Base-by-base conservation (phyloP, 148 eudicot genomes). In the Dianthus caryophyllus region DNA sequence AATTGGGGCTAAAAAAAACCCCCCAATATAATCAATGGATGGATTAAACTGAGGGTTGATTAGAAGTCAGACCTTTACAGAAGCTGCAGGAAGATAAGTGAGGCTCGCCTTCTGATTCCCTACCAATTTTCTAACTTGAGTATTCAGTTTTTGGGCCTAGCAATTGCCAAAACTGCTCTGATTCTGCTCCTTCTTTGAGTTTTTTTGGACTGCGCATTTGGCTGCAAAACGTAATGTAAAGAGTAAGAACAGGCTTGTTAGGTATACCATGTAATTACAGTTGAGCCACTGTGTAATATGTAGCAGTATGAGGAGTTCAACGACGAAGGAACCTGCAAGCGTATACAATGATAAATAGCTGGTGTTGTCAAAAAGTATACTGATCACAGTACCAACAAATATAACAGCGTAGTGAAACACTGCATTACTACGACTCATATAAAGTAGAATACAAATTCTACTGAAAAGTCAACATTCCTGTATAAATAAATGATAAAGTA, bases 161-260 rank as follows among this genome's bases (percentile, higher is more conserved):
- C 72, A 88, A 81, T 54, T 84, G 81, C 97, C 97, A 95, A 64
- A 90, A 95, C 36, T 82, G 89, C 63, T 86, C 91, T 65, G 86
- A 63, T 68, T 95, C 99, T 27, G 87, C 74, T 50, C 99, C 99
- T 84, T 90, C 98, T 64, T 92, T 92, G 71, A 76, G 87, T 59
- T 82, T 74, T n/a, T 80, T 80, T 92, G 75, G 86, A 78, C 68
- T 87, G 96, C 78, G 81, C 64, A 79, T 92, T 87, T 52, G 97
- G 97, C 97, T 92, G 87, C 83, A 83, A 71, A 65, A 18, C 73
- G 64, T 47, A 58, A 46, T 59, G 53, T 53, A 59, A 0, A 72
- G 60, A 27, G 16, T 2, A 54, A 21, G 14, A 18, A 10, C 31
- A 1, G 1, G 4, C 7, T 39, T 55, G 61, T n/a, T 47, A 24